These are phyloP conservation scores for Coccomyxa subellipsoidea DNA, from an alignment of 163 green algal genomes.

Conservation along the genomic window DNA sequence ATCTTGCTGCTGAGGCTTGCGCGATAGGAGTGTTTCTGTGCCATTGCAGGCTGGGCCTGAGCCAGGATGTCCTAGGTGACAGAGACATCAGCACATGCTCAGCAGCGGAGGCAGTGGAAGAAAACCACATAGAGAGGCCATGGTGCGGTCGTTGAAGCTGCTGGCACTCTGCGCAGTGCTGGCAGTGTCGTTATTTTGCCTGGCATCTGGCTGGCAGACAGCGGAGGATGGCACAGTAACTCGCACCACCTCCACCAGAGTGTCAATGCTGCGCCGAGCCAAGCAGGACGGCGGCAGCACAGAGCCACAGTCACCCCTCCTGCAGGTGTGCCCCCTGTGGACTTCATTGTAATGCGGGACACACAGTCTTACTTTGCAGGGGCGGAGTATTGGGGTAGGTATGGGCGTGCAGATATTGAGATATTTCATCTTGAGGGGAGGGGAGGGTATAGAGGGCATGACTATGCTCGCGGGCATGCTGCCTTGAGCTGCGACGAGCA, in stretches of 20 bases:
- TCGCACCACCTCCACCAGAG: not conserved
- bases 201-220: not conserved
- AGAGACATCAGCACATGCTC: not conserved
- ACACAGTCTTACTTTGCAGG: not conserved
- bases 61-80: too few relatives aligned
- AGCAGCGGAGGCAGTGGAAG: not conserved
- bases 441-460: too few relatives aligned
- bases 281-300: not conserved
- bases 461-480: too few relatives aligned
- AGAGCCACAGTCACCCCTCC: not conserved
- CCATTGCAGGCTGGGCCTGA: too few relatives aligned
- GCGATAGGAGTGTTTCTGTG: too few relatives aligned
- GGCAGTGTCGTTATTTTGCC: not conserved
- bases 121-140: not conserved
- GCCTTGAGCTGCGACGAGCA: not conserved
- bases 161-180: not conserved
- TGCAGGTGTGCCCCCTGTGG: not conserved
- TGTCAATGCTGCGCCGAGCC: not conserved
- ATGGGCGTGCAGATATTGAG: not conserved
- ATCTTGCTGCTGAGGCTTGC: too few relatives aligned
- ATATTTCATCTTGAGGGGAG: not conserved
- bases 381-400: not conserved
- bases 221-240: not conserved
- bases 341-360: not conserved
- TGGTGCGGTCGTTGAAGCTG: not conserved